phyloP scores from a whole-genome alignment of 495 filamentous ascomycete genomes.

The Coniosporium apollinis region DNA sequence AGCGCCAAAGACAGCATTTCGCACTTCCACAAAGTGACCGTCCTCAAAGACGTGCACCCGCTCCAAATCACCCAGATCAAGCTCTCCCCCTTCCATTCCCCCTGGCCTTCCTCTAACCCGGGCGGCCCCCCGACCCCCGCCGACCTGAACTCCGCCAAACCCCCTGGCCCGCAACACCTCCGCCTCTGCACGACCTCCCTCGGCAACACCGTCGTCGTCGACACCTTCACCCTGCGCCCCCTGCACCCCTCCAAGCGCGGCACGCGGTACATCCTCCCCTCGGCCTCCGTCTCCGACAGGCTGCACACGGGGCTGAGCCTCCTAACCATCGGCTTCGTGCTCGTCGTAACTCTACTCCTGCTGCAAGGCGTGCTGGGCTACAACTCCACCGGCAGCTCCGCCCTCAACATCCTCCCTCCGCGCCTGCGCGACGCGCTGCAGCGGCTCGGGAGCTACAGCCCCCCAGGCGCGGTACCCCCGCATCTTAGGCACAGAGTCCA shows the following conservation, averaged over 20 bases:
- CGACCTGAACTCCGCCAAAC: constrained; percentile 8
- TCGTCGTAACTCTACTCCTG: constrained; percentile 40
- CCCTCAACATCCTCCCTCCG: constrained; percentile 21
- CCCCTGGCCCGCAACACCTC: constrained; percentile 35
- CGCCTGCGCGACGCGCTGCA: constrained; percentile 16
- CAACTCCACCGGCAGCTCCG: constrained; percentile 38
- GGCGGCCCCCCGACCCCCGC: constrained; percentile 11
- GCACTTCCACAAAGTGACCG: constrained; percentile 43
- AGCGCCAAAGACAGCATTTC: constrained; percentile 35
- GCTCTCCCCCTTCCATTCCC: constrained; percentile 56
- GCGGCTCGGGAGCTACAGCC: constrained; percentile 5
- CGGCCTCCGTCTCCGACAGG: constrained; percentile 33
- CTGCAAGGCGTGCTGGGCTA: constrained; percentile 47
- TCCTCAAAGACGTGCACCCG: constrained; percentile 57
- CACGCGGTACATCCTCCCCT: constrained; percentile 57
- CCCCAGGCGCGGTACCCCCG: constrained; percentile 1
- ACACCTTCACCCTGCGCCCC: constrained; percentile 59
- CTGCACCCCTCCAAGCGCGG: constrained; percentile 26
- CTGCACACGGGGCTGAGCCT: constrained; percentile 31
- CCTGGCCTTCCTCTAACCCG: constrained; percentile 22
- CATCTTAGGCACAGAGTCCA: not conserved
- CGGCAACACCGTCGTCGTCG: constrained; percentile 70
- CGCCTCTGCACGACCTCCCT: constrained; percentile 76
- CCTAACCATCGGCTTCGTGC: constrained; percentile 33
- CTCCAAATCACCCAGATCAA: constrained; percentile 70